Base-by-base conservation (phyloP, 2,329 filamentous ascomycete genomes). In the Nigrograna mackinnonii region DNA sequence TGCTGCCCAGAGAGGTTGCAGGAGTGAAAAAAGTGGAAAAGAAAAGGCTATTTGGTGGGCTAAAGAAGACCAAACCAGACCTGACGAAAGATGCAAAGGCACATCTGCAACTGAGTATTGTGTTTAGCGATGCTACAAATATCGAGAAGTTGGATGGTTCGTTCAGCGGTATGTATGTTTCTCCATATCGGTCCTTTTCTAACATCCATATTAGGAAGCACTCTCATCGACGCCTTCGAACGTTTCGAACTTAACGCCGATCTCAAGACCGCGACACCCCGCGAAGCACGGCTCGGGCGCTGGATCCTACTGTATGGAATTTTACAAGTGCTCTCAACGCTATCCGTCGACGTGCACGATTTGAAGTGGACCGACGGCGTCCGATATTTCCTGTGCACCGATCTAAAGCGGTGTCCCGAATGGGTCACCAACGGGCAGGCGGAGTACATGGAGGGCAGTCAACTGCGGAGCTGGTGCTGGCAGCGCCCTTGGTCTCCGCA, bases 1-100 rank as follows among this genome's bases (percentile, higher is more conserved):
- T 87, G 1, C 73, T 87, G 3, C 85, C 85, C 2, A 52, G 57
- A 31, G 57, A 61, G 20, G 54, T 67, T 11, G 53, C 57, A 2
- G 51, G 54, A 26, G 41, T 41, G 4, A 41, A 46, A 11, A 51
- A 56, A 4, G 50, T 58, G 9, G 54, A 63, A 46, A 68, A 67
- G 52, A 70, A 66, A 43, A 55, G 57, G 13, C 44, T 68, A 21
- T 68, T 70, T 33, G 54, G 61, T 3, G 47, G 56, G 1, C 30
- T 67, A 37, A 69, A 65, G 49, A 68, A 66, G 42, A 54, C 55
- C n/a, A 70, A 70, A 44, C 39, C 46, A 6, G 63, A 66, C 30
- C 30, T 48, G 5, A 57, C 55, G 2, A 62, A 61, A 22, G 68
- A 71, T 31, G 64, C 64, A 5, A 70, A 70, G 35, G 60, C 67